Evolutionary conservation across 345 rosid genomes (phyloP), one percentile per base, ranked within the genome.

Genomic region (Ricinus communis): DNA sequence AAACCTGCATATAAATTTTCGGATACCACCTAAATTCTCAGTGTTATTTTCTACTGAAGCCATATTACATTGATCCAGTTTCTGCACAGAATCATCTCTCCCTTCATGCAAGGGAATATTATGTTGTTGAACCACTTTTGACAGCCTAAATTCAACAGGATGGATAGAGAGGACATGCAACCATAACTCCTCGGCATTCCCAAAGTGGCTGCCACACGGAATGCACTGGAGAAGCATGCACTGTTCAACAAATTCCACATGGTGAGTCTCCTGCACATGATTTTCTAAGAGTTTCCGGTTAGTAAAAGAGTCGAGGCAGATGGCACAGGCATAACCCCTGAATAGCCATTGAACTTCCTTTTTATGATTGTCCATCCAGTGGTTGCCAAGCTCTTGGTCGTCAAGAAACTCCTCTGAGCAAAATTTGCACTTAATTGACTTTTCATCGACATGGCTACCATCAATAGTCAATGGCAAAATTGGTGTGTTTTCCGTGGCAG

Each of bases 141-240:
- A 63, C 45, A 74, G 62, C 78, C 85, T 83, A 71, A 86, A 87
- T 22, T 87, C 90, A 62, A 61, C 72, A 71, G 91, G 83, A 76
- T 96, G 98, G 51, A 76, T 80, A 43, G 97, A 83, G 73, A 87
- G 88, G 43, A 85, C 91, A 83, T 96, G 97, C 52, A 81, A 61
- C 84, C 93, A 88, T 69, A 96, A 77, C 76, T 91, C 85, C 65
- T 91, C 98, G 54, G 76, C 72, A 71, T 93, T 92, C 55, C 99
- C 99, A 79, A 91, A 96, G 82, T 96, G 93, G 73, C 87, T 86
- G 51, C 90, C 88, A 75, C 98, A 96, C 52, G 96, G 90, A 75
- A 96, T 87, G 86, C 99, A 96, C 63, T 70, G 98, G 67, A 91
- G 97, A 76, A 96, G 99, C 92, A 88, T 89, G 81, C 96, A 96